A percentile compares a stretch with the other conserved stretches of the same genome.
phyloP scores from a whole-genome alignment of 306 rosid genomes.

The Corylus americana region DNA sequence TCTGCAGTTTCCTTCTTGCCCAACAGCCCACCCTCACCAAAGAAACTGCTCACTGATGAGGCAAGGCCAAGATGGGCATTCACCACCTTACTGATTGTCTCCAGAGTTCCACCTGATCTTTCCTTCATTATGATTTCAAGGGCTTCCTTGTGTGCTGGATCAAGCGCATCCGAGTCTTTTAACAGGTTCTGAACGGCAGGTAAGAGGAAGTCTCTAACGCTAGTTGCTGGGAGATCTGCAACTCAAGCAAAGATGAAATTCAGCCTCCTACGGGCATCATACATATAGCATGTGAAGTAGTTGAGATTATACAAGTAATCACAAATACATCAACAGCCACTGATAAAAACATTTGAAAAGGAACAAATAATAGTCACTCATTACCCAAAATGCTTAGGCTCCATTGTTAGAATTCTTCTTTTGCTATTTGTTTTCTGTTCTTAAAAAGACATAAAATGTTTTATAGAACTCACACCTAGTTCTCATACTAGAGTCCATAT shows the following conservation, averaged over 20 bases:
- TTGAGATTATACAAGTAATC: background rate
- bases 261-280: background rate
- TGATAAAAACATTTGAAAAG: background rate
- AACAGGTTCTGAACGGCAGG: slow-evolving; percentile 85
- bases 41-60: slow-evolving; percentile 77
- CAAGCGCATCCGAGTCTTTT: slow-evolving; percentile 76
- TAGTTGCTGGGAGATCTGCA: slow-evolving; percentile 70
- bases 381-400: background rate
- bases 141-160: slow-evolving; percentile 99
- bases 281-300: background rate
- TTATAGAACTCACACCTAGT: background rate
- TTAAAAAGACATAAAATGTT: background rate
- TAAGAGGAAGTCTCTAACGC: slow-evolving; percentile 73
- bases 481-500: background rate
- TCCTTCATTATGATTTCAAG: slow-evolving; percentile 95
- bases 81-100: slow-evolving; percentile 87
- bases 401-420: no score
- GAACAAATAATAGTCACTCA: background rate
- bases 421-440: no score
- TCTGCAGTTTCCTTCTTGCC: slow-evolving; percentile 75
- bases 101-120: slow-evolving; percentile 92
- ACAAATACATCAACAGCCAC: background rate
- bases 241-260: slow-evolving; percentile 24
- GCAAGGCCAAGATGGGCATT: slow-evolving; percentile 88
- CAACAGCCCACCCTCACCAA: slow-evolving; percentile 82